Evolutionary conservation across 345 rosid genomes (phyloP).

Genomic region (Adansonia digitata): DNA sequence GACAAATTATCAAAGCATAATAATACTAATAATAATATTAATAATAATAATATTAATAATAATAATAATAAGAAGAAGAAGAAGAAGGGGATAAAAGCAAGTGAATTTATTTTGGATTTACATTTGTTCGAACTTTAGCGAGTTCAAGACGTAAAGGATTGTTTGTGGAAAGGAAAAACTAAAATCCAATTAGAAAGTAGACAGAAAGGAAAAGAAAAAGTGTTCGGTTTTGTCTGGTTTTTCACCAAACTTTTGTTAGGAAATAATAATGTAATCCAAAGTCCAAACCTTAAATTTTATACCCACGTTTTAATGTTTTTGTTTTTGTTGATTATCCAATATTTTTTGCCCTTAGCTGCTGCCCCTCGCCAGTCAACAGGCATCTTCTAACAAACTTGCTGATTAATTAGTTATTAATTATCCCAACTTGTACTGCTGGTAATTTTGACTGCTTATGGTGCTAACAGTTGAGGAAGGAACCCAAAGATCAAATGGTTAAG

Average conservation of each 20-base stretch:
- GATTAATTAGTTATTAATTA: not conserved
- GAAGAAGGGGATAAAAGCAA: not conserved
- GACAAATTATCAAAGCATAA: slow-evolving; percentile 14
- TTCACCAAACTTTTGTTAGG: slow-evolving; percentile 11
- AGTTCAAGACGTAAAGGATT: slow-evolving; percentile 14
- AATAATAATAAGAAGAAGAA: too few species aligned
- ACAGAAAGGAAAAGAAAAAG: not conserved
- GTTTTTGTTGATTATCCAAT: not conserved
- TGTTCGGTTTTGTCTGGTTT: not conserved
- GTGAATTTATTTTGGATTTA: not conserved
- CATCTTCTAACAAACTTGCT: not conserved
- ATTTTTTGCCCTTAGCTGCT: not conserved
- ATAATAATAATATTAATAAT: too few species aligned
- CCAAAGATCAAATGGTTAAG: not conserved
- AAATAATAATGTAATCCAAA: too few species aligned
- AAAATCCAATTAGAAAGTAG: not conserved
- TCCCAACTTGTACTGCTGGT: not conserved
- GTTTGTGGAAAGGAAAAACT: slow-evolving; percentile 3
- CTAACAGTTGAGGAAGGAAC: not conserved
- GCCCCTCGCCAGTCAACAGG: not conserved
- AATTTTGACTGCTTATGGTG: not conserved
- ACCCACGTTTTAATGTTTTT: not conserved
- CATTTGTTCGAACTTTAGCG: not conserved
- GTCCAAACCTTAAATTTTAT: not conserved
- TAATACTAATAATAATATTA: too few species aligned